phyloP scores from a whole-genome alignment of 352 stramenopile species.

The Pythium sp. region DNA sequence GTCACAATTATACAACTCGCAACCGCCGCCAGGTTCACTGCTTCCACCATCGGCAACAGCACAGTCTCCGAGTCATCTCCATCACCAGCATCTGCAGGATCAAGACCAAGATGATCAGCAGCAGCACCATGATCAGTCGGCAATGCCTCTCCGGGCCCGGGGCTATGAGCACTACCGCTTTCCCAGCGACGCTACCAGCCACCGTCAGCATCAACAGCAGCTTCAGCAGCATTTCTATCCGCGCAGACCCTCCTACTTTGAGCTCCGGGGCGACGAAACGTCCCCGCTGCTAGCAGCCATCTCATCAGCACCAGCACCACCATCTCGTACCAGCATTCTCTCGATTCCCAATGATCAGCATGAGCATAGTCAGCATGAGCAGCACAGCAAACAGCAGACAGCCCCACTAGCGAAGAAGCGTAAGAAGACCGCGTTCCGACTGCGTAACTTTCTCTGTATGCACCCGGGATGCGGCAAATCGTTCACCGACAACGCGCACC shows the following conservation, averaged over 20 bases:
- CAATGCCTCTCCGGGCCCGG: not conserved
- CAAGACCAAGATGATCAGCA: not conserved
- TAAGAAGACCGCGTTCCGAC: slow-evolving; percentile 43
- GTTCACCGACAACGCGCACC: slow-evolving; percentile 66
- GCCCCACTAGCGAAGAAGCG: slow-evolving; percentile 27
- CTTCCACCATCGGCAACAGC: slow-evolving; percentile 2
- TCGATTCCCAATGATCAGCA: not conserved
- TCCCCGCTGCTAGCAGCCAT: not conserved
- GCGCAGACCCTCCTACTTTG: slow-evolving; percentile 8
- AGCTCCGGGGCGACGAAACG: slow-evolving; percentile 4
- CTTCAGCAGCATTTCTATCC: not conserved
- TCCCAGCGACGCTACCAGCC: not conserved
- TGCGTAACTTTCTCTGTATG: slow-evolving; percentile 71
- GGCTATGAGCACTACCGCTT: slow-evolving; percentile 7
- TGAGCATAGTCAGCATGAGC: not conserved
- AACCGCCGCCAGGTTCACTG: not conserved
- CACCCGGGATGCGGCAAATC: slow-evolving; percentile 66
- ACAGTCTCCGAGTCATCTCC: not conserved
- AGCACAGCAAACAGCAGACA: not conserved
- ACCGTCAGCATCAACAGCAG: not conserved
- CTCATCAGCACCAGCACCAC: not conserved
- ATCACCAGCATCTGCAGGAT: not conserved
- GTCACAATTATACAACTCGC: slow-evolving; percentile 14
- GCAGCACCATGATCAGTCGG: not conserved
- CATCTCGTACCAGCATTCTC: not conserved